These are phyloP conservation scores for Aeminium ludgeri DNA, from an alignment of 495 filamentous ascomycete genomes.

Conservation along the genomic window DNA sequence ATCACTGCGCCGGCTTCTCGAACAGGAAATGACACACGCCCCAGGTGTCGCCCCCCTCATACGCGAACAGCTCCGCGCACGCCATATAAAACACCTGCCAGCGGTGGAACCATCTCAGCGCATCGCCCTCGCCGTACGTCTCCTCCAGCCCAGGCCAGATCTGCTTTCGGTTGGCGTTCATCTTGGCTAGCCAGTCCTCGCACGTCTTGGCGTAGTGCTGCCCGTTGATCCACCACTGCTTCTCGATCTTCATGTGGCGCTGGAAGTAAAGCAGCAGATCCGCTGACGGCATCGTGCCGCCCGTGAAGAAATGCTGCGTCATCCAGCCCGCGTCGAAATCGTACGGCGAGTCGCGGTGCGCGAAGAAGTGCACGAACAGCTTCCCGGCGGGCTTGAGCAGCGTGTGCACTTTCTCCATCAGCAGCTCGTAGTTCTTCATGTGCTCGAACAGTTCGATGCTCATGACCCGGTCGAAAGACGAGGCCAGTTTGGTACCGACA, in stretches of 20 bases:
- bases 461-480: conserved; percentile 40
- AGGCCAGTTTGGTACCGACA: conserved; percentile 18
- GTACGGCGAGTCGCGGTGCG: conserved; percentile 42
- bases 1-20: conserved; percentile 28
- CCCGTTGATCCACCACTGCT: conserved; percentile 51
- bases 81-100: conserved; percentile 58
- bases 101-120: conserved; percentile 41
- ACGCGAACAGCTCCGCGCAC: conserved; percentile 48
- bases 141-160: conserved; percentile 43
- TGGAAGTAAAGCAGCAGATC: conserved; percentile 51
- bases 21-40: conserved; percentile 48
- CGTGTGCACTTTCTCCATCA: conserved; percentile 41
- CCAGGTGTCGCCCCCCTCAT: conserved; percentile 43
- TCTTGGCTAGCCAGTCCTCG: conserved; percentile 30
- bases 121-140: conserved; percentile 39
- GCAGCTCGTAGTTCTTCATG: conserved; percentile 54
- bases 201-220: conserved; percentile 49
- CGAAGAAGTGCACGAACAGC: conserved; percentile 49
- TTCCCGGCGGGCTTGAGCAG: conserved; percentile 42
- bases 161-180: conserved; percentile 3
- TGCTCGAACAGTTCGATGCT: conserved; percentile 56
- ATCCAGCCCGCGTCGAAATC: conserved; percentile 58
- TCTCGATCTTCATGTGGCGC: conserved; percentile 36
- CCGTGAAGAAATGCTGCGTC: conserved; percentile 51
- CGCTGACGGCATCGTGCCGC: conserved; percentile 51